Conservation (phyloP, 306 rosid species). For the Luffa acutangula region DNA sequence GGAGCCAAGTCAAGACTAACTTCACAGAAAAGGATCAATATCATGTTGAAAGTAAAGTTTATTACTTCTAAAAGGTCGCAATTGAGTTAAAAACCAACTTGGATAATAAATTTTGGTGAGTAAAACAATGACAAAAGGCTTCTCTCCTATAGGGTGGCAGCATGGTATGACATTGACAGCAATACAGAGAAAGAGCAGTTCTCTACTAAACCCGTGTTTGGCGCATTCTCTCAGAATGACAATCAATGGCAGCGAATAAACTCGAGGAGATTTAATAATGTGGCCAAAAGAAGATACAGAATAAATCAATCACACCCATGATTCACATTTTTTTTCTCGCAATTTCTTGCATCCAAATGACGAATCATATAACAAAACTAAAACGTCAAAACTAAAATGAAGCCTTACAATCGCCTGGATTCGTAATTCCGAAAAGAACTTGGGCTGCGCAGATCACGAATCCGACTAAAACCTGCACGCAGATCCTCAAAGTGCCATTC, state of each 20-base stretch:
- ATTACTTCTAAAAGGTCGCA: not conserved
- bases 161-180: not conserved
- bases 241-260: not conserved
- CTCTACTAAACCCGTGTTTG: not conserved
- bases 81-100: not conserved
- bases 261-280: not conserved
- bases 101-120: not conserved
- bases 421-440: conserved; percentile 53
- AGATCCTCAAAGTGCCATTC: conserved; percentile 36
- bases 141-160: not conserved
- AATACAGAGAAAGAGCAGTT: not conserved
- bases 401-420: conserved; percentile 56
- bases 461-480: conserved; percentile 27
- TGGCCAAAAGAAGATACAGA: not conserved
- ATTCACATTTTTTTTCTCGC: conserved; percentile 5
- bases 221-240: not conserved
- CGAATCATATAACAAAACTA: not conserved
- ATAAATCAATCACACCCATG: not conserved
- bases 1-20: not conserved
- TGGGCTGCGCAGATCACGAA: conserved; percentile 36
- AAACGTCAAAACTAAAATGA: conserved; percentile 3
- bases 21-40: not conserved
- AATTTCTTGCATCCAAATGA: conserved; percentile 18
- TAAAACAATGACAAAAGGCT: not conserved
- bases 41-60: not conserved